Base-by-base conservation (phyloP, 2,329 filamentous ascomycete species). In the Diaporthe caulivora region DNA sequence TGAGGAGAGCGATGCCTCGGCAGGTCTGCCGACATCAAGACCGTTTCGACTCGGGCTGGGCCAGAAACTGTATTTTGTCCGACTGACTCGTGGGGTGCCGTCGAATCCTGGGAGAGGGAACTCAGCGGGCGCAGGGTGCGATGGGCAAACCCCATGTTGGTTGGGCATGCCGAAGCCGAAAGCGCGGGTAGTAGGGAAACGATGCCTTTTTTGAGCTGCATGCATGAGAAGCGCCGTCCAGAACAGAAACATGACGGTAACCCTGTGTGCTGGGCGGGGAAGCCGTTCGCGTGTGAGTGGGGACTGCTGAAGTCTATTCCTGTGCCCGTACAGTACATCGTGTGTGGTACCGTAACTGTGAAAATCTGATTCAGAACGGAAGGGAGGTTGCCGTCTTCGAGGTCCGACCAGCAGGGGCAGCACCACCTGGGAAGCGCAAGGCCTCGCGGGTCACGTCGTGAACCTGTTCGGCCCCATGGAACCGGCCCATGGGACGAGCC, bases 191-290 rank as follows among this genome's bases (percentile, higher is more conserved):
- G 49, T 24, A 55, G 29, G 54, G 47, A 65, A 26, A 24, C 54
- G 62, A 29, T 44, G 54, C 11, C 65, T 62, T 34, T 40, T 71
- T 54, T 29, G n/a, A 71, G 51, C 74, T 44, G 51, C 58, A 55
- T 75, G 71, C 73, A 70, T 70, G 26, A 62, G 70, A 70, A 68
- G 71, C 71, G 67, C 71, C 58, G 54, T 68, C 54, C 69, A 67
- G 47, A 55, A 57, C 64, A 62, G 69, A 71, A 71, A 54, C 55
- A 58, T 40, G 54, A 72, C 62, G 57, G 57, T 40, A 62, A 72
- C 57, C 40, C 53, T 31, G 70, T 53, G 34, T 37, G 69, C 55
- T 62, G 58, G 58, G 53, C 69, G 69, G 69, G 69, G 69, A 71
- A 62, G 53, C 69, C 57, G 47, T 62, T 71, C 69, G 69, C 69